Evolutionary conservation across 257 asterid genomes (phyloP), one percentile per base, ranked within the genome.

Genomic region (Gentiana straminea): DNA sequence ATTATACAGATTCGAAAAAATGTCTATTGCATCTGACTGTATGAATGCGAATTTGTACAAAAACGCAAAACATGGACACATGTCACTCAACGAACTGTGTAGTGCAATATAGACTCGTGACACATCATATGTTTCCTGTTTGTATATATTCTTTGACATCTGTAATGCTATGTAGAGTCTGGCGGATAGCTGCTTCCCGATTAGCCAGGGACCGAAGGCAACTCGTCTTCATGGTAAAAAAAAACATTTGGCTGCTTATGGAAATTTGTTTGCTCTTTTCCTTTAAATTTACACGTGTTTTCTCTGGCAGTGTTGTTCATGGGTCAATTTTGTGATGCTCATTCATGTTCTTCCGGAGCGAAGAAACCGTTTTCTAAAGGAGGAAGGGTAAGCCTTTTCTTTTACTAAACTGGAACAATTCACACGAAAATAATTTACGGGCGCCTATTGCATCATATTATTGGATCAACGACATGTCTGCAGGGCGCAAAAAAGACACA

Each of bases 321-420:
- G 70, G 92, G 79, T 65, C 98, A 87, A 62, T 84, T 91, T 60
- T 91, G 98, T 45, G 96, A 91, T 70, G 94, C 92, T 60, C 98
- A 91, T 73, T 68, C 83, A 56, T 91, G 96, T 74, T 73, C 90
- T 11, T 24, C 24, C 1, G 75, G 70, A 50, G 81, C 79, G 7
- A 73, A 66, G 52, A 84, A 83, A 64, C 95, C 94, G 35, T 91
- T 91, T 70, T 58, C 92, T 47, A 80, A 65, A 72, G 98, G 98
- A 66, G 96, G 96, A 77, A 82, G 70, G 84, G 97, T 82, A 72
- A 59, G 84, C 43, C 55, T 56, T 69, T 58, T 24, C 24, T 24
- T 24, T 24, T 24, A 24, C 24, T 24, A 24, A 24, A 24, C 24
- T 24, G 24, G 24, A 24, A 24, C 24, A 24, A 24, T 24, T 24